Evolutionary conservation across 1,284 basidiomycete species (phyloP), one percentile per base, ranked within the genome.

Genomic region (Tilletia horrida): DNA sequence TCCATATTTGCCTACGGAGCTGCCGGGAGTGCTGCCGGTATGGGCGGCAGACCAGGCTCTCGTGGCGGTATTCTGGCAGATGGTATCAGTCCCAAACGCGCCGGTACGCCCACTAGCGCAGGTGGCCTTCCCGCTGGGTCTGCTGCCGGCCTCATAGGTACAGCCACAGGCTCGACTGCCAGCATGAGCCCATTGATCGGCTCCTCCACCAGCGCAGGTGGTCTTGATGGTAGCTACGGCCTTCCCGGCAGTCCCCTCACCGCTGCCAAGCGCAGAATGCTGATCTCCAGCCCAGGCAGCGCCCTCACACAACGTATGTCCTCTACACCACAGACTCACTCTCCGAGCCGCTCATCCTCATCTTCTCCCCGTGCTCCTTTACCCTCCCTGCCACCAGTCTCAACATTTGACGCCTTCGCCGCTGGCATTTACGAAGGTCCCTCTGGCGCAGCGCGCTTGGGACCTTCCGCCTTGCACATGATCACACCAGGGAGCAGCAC

Each of bases 401-500:
- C 55, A 16, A 31, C 55, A 13, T 59, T 59, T 14, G 55, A 59
- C 16, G 27, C 13, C 55, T 59, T 59, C 29, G 27, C 27, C 29
- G 55, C 29, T 29, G 55, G 55, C 55, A 59, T 59, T 14, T 59
- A 59, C 16, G 55, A 59, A 29, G 55, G 55, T 13, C 55, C 55
- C 3, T 31, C 55, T 13, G 55, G 55, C 27, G 55, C 55, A 59
- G 55, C 55, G 7, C 23, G 55, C 8, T 27, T 59, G 27, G 55
- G 25, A 3, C 55, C 55, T 14, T 59, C 55, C 14, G 55, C 55
- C 18, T n/a, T 59, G 14, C 55, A 59, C 27, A 59, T 59, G 55
- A 59, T 59, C 25, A 59, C 55, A 11, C 55, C 55, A 31, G 55
- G 55, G n/a, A 59, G 55, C 27, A 59, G 55, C 55, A 59, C 29